Base-by-base conservation (phyloP, 2,329 filamentous ascomycete species). In the Arthrobotrys conoides region DNA sequence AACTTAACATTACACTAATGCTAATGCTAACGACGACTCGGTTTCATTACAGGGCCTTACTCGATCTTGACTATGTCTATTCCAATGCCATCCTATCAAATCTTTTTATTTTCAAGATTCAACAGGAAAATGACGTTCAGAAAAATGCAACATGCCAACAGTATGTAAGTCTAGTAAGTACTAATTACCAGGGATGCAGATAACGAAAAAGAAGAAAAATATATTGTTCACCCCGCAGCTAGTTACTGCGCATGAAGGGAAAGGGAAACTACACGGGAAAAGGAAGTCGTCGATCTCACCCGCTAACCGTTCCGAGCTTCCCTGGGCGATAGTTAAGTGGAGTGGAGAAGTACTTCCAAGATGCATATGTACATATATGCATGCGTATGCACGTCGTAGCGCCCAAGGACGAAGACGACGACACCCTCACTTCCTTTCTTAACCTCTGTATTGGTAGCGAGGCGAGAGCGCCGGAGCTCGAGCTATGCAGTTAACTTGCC, bases 381-480 rank as follows among this genome's bases (percentile, higher is more conserved):
- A 51, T 41, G 41, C 41, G 16, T 18, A 72, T 72, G 69, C 69
- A 72, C 59, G 55, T 72, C 69, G 68, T 66, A 66, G 69, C 69
- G 69, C 69, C 55, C 66, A 59, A 59, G 53, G 16, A 30, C 57
- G 57, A 55, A 20, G 36, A 53, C 70, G 70, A 72, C 61, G 16
- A 46, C 70, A 30, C 27, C 27, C 27, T 30, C 69, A 49, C 61
- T 12, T 55, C 18, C 6, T 36, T 61, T 30, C 3, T 30, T 30
- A 69, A 16, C 48, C 51, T 61, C 51, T 68, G 51, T 44, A 67
- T 77, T 69, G 75, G 68, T 78, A 78, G 75, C 68, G 70, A 73
- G 41, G 33, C 38, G 67, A 67, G 73, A 77, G 75, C 75, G 75
- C 68, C 75, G 68, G 75, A 78, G 75, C 75, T 78, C 75, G 36